phyloP scores from a whole-genome alignment of 2,329 filamentous ascomycete genomes.

The Didymella sp. region DNA sequence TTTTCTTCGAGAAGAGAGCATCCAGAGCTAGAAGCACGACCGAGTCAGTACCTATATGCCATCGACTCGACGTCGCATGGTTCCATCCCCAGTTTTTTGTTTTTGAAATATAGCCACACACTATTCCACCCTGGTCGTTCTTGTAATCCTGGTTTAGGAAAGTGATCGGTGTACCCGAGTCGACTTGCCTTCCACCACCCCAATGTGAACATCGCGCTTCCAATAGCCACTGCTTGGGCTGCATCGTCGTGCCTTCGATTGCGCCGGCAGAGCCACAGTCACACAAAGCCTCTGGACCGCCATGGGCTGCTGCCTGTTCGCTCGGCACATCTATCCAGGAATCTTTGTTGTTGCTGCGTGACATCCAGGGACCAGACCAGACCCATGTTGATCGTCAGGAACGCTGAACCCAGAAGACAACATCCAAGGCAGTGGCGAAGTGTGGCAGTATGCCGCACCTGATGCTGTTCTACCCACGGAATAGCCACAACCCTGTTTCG shows the following conservation, averaged over 20 bases:
- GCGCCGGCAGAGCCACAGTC: not conserved
- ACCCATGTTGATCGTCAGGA: conserved; percentile 16
- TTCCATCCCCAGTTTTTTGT: not conserved
- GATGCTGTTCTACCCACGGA: not conserved
- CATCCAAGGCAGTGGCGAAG: conserved; percentile 12
- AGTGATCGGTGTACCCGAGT: conserved; percentile 14
- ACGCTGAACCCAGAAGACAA: not conserved
- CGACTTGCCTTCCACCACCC: conserved; percentile 2
- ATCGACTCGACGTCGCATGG: not conserved
- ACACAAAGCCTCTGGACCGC: not conserved
- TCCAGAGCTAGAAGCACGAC: not conserved
- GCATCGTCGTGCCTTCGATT: not conserved
- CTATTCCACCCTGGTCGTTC: not conserved
- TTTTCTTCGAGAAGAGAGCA: not conserved
- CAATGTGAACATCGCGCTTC: not conserved
- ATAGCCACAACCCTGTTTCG: not conserved
- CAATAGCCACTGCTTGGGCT: not conserved
- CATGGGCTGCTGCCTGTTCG: not conserved
- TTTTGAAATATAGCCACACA: not conserved
- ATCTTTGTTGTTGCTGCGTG: not conserved
- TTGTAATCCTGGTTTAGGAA: conserved; percentile 1
- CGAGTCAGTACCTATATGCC: not conserved
- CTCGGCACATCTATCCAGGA: not conserved
- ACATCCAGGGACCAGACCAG: not conserved
- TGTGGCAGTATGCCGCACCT: conserved; percentile 2